Evolutionary conservation across 108 stramenopile species (phyloP).

Genomic region (Cyclotella choctawhatcheeana): DNA sequence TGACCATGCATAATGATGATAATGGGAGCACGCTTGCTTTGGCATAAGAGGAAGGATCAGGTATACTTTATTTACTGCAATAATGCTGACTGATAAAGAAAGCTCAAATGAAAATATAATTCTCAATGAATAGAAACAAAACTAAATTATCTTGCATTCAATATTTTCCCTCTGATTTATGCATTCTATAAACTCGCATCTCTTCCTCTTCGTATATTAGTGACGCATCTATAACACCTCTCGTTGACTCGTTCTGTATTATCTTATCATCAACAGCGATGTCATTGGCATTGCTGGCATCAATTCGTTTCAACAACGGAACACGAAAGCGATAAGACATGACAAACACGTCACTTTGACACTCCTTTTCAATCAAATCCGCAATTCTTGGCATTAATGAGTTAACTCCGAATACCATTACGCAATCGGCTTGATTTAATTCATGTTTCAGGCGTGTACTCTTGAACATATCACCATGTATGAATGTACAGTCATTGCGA

Average conservation of each 20-base stretch:
- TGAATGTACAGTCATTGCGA: conserved; percentile 40
- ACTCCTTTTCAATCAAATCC: conserved; percentile 60
- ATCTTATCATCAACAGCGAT: not conserved
- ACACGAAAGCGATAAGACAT: conserved; percentile 82
- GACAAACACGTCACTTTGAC: conserved; percentile 58
- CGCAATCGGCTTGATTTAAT: conserved; percentile 51
- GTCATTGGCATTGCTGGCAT: not conserved
- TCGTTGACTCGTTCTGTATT: not conserved
- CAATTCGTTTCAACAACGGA: conserved; percentile 40
- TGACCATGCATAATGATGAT: too few relatives aligned
- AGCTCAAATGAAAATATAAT: too few relatives aligned
- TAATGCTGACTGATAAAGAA: too few relatives aligned
- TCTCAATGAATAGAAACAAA: too few relatives aligned
- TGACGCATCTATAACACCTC: conserved; percentile 45
- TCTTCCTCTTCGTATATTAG: conserved; percentile 81
- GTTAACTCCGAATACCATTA: conserved; percentile 83
- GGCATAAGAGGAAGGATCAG: too few relatives aligned
- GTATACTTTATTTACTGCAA: too few relatives aligned
- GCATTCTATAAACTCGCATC: conserved; percentile 68
- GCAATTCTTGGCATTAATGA: conserved; percentile 70
- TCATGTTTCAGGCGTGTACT: not conserved
- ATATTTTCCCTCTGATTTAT: too few relatives aligned
- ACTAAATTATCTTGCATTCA: too few relatives aligned
- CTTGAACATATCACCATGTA: conserved; percentile 59
- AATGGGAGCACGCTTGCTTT: too few relatives aligned